Evolutionary conservation across 768 basidiomycete species (phyloP).

Genomic region (Rhodotorula paludigena): DNA sequence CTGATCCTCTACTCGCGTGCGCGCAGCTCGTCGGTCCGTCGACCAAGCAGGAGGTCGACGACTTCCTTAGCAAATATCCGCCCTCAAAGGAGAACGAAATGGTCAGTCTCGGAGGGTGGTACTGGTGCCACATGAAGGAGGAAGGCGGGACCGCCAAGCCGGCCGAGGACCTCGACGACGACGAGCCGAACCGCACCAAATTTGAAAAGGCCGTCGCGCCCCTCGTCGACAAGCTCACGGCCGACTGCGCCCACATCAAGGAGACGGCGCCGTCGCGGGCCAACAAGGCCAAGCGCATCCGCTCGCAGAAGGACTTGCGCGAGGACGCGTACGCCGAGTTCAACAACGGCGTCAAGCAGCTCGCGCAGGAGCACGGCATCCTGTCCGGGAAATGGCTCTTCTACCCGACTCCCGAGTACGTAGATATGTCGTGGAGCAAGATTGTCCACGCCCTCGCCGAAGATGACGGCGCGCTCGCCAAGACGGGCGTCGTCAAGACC

Average conservation of each 20-base stretch:
- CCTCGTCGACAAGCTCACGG: background rate
- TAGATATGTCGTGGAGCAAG: slow-evolving; percentile 31
- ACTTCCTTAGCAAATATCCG: slow-evolving; percentile 7
- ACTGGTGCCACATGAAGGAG: slow-evolving; percentile 5
- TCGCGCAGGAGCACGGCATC: slow-evolving; percentile 31
- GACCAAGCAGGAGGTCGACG: background rate
- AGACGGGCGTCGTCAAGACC: slow-evolving; percentile 11
- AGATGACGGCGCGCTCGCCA: slow-evolving; percentile 28
- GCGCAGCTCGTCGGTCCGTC: slow-evolving; percentile 21
- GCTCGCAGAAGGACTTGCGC: slow-evolving; percentile 24
- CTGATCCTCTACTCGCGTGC: background rate
- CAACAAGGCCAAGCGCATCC: slow-evolving; percentile 20
- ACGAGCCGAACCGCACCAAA: background rate
- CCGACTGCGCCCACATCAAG: background rate
- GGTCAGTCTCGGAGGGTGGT: background rate
- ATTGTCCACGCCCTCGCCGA: slow-evolving; percentile 31
- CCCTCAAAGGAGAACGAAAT: background rate
- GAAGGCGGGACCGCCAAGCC: background rate
- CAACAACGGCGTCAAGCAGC: slow-evolving; percentile 14
- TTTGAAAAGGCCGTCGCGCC: background rate
- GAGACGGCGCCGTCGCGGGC: slow-evolving; percentile 16
- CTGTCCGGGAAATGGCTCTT: slow-evolving; percentile 38
- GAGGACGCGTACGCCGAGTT: slow-evolving; percentile 13
- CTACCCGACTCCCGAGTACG: background rate
- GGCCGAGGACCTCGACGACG: background rate